Conservation (phyloP, 768 basidiomycete genomes). For the Serendipita vermifera region DNA sequence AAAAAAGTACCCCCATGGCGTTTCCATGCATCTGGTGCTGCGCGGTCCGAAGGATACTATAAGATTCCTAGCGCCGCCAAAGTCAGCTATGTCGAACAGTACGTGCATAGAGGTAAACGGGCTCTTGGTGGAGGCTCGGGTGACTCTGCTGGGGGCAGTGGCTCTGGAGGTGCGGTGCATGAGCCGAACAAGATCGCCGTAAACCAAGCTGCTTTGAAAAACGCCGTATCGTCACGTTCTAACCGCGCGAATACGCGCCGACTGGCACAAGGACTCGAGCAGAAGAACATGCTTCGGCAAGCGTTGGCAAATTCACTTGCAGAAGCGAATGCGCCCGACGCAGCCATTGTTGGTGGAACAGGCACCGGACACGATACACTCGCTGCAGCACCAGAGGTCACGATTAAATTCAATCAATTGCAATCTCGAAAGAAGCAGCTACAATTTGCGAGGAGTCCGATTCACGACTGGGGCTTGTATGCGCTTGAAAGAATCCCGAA, state of each 20-base stretch:
- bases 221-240: constrained; percentile 64
- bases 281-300: constrained; percentile 55
- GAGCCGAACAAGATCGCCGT: constrained; percentile 6
- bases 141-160: constrained; percentile 26
- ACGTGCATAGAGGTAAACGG: constrained; percentile 48
- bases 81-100: constrained; percentile 83
- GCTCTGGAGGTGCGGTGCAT: constrained; percentile 8
- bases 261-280: constrained; percentile 84
- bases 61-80: constrained; percentile 88
- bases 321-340: background rate
- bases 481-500: constrained; percentile 90
- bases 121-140: constrained; percentile 6
- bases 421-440: constrained; percentile 97
- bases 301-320: constrained; percentile 34
- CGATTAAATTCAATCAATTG: constrained; percentile 89
- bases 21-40: constrained; percentile 71
- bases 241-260: constrained; percentile 88
- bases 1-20: constrained; percentile 44
- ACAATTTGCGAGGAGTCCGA: constrained; percentile 85
- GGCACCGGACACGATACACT: constrained; percentile 37
- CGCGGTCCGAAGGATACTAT: constrained; percentile 90
- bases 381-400: constrained; percentile 31
- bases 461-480: constrained; percentile 97
- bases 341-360: constrained; percentile 35
- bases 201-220: constrained; percentile 33